A percentile compares a stretch with the other conserved stretches of the same genome.
Evolutionary conservation across 1,284 basidiomycete genomes (phyloP).

Genomic region (Blastosporella zonata): DNA sequence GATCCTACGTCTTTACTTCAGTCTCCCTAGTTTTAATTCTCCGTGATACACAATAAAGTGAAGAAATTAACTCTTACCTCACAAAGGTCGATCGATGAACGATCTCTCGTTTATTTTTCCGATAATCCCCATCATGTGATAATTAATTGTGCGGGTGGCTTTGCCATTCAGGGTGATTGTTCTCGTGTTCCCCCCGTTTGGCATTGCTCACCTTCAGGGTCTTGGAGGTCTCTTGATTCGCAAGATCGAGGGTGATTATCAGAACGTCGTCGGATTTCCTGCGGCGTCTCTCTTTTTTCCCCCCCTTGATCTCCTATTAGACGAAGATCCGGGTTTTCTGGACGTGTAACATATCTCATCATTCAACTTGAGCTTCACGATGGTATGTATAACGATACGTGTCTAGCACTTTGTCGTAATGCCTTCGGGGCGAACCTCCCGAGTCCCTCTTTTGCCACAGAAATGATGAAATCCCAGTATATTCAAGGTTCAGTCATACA

Average conservation of each 20-base stretch:
- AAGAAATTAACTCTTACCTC: not conserved
- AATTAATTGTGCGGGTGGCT: constrained; percentile 89
- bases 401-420: too few species aligned
- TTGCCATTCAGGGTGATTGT: constrained; percentile 82
- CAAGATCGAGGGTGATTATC: constrained; percentile 88
- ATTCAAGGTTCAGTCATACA: too few species aligned
- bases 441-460: not conserved
- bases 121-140: constrained; percentile 68
- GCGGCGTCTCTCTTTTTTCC: constrained; percentile 76
- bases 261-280: constrained; percentile 92
- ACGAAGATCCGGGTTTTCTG: constrained; percentile 75
- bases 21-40: constrained; percentile 80
- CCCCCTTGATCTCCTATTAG: constrained; percentile 60
- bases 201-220: constrained; percentile 45
- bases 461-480: not conserved
- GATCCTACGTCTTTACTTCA: constrained; percentile 23
- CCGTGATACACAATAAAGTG: constrained; percentile 87
- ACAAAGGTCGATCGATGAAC: constrained; percentile 81
- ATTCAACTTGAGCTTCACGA: not conserved
- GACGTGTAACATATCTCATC: constrained; percentile 25
- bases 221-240: constrained; percentile 78
- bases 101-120: constrained; percentile 77
- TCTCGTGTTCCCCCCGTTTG: constrained; percentile 13
- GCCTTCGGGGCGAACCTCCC: too few species aligned
- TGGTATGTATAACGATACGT: too few species aligned